Conservation (phyloP, 768 basidiomycete species). For the Lyophyllum semitale region DNA sequence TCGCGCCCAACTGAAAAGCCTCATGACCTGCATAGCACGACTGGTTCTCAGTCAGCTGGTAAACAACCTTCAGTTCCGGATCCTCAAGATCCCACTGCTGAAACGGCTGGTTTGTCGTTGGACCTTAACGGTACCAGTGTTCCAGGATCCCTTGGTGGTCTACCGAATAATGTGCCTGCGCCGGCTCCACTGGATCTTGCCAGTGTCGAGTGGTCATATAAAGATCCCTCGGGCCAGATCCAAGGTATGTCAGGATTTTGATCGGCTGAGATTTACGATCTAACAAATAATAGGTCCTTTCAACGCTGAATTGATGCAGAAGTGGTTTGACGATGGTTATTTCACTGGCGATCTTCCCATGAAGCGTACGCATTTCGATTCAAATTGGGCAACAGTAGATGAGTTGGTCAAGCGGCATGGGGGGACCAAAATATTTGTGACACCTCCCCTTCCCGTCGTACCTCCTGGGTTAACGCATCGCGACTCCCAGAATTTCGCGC, state of each 20-base stretch:
- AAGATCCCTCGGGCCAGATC: conserved; percentile 88
- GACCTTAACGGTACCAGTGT: conserved; percentile 15
- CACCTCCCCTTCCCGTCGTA: conserved; percentile 40
- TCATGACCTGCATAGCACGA: background rate
- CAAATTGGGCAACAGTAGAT: conserved; percentile 66
- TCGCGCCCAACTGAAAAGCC: conserved; percentile 3
- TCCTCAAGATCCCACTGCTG: conserved; percentile 5
- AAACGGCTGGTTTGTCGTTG: conserved; percentile 16
- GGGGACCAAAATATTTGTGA: conserved; percentile 65
- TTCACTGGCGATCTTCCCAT: conserved; percentile 82
- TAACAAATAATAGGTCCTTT: conserved; percentile 70
- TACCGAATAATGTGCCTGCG: conserved; percentile 32
- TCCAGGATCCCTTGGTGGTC: conserved; percentile 11
- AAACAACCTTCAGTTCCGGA: background rate
- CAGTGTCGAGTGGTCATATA: conserved; percentile 85
- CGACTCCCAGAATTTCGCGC: conserved; percentile 45
- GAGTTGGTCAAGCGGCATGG: conserved; percentile 54
- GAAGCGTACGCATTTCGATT: conserved; percentile 75
- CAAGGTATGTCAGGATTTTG: conserved; percentile 61
- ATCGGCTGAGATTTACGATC: background rate
- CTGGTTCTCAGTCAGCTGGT: background rate
- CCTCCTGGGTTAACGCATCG: conserved; percentile 59
- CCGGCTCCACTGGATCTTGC: conserved; percentile 55
- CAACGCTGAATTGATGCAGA: conserved; percentile 87
- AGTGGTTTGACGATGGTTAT: conserved; percentile 91